Evolutionary conservation across 2,329 filamentous ascomycete genomes (phyloP).

Genomic region (Trichophyton schoenleinii): DNA sequence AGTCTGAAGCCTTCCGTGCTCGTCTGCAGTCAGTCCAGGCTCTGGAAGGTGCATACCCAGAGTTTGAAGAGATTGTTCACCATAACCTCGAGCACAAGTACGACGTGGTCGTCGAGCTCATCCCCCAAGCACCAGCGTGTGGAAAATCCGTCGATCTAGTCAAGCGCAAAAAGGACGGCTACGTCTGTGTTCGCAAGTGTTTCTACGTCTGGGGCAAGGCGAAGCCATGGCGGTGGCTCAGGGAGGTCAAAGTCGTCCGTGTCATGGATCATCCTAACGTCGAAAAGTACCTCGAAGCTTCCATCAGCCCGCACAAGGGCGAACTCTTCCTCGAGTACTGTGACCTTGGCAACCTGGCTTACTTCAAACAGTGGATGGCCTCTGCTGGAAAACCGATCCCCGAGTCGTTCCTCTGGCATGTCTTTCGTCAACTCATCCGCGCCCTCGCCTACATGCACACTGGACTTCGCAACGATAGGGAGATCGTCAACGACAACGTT

Average conservation of each 20-base stretch:
- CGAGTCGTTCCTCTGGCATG: slow-evolving; percentile 11
- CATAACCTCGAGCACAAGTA: slow-evolving; percentile 3
- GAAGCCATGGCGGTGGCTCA: slow-evolving; percentile 4
- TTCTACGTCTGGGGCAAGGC: slow-evolving; percentile 1
- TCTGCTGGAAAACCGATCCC: slow-evolving; percentile 2
- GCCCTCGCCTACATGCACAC: slow-evolving; percentile 14
- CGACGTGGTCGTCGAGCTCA: not conserved
- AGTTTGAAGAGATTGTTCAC: slow-evolving; percentile 5
- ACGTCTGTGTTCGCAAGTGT: slow-evolving; percentile 7
- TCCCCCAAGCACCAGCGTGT: not conserved
- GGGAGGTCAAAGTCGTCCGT: slow-evolving; percentile 6
- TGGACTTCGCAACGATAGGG: slow-evolving; percentile 6
- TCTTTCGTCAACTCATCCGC: slow-evolving; percentile 9
- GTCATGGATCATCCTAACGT: slow-evolving; percentile 10
- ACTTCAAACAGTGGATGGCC: slow-evolving; percentile 4
- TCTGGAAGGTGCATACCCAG: slow-evolving; percentile 3
- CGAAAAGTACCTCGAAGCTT: slow-evolving; percentile 7
- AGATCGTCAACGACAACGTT: not conserved
- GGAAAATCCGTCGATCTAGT: slow-evolving; percentile 5
- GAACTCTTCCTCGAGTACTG: slow-evolving; percentile 15
- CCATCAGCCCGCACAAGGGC: not conserved
- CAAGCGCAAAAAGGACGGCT: slow-evolving; percentile 2
- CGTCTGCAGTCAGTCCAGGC: not conserved
- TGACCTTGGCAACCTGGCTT: slow-evolving; percentile 7
- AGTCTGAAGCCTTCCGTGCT: slow-evolving; percentile 3